Evolutionary conservation across 768 basidiomycete species (phyloP), one percentile per base, ranked within the genome.

Genomic region (Austroboletus festivus): DNA sequence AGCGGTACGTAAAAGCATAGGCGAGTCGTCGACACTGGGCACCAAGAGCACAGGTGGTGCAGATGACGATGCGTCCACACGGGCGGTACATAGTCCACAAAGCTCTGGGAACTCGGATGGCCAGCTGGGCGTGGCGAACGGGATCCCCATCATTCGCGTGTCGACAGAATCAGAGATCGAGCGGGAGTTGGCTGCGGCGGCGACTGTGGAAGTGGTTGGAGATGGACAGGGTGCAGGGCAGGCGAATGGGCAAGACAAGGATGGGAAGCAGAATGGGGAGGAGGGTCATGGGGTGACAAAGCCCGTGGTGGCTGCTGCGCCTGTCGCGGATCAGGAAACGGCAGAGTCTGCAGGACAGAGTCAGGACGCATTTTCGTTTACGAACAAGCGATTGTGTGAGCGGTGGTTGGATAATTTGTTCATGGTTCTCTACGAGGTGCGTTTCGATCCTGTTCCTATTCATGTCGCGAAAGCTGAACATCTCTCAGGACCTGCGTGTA

Each of bases 341-440:
- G 23, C 53, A 8, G 48, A 57, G 5, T 30, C 57, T 4, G 72
- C 33, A 39, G 62, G 10, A 48, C 69, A 20, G 50, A n/a, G 64
- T 3, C 73, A 79, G 34, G 87, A 89, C 48, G 71, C 85, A 3
- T 92, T 90, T 65, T 90, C 93, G 20, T 96, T 99, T 70, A 93
- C 84, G 62, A 97, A 92, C 70, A 99, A 98, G 75, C 78, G 96
- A 40, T 71, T 99, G 31, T 99, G 96, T 62, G 96, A 98, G 64
- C 77, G 95, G 42, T 98, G 96, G 96, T 75, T 99, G 40, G 94
- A 97, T 63, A 98, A 98, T 57, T 66, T 98, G 51, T 99, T 95
- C 73, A 97, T 96, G 93, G 93, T 97, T 3, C 73, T 99, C 5
- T 97, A 97, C 63, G 94, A 98, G 81, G 93, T 89, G 42, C 31